These are phyloP conservation scores for Protomyces gravidus DNA, from an alignment of 1,139 yeast species.

Conservation along the genomic window DNA sequence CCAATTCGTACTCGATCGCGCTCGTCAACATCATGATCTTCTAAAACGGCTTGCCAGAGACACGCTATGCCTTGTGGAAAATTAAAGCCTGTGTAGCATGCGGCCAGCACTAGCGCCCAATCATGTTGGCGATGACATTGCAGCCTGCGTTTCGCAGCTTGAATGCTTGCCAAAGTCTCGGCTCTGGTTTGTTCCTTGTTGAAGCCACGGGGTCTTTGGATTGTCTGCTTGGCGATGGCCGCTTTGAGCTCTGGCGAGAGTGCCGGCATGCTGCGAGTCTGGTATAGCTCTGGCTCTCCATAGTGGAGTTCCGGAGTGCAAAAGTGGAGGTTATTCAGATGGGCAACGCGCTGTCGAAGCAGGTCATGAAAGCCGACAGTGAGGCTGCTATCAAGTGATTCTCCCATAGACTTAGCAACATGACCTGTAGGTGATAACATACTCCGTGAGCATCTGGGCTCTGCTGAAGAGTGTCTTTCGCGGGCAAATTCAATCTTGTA, in stretches of 20 bases:
- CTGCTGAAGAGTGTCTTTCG: too few relatives aligned
- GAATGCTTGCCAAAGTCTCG: slow-evolving; percentile 6
- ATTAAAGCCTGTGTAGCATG: slow-evolving; percentile 23
- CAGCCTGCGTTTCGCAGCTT: not conserved
- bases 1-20: slow-evolving; percentile 5
- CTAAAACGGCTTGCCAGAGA: slow-evolving; percentile 12
- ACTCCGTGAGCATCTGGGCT: too few relatives aligned
- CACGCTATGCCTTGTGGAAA: slow-evolving; percentile 7
- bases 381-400: too few relatives aligned
- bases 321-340: not conserved
- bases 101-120: slow-evolving; percentile 21
- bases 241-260: not conserved
- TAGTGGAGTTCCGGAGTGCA: too few relatives aligned
- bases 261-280: not conserved
- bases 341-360: not conserved
- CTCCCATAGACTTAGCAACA: too few relatives aligned
- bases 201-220: slow-evolving; percentile 13
- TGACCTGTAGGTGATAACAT: too few relatives aligned
- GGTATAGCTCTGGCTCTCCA: not conserved
- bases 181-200: slow-evolving; percentile 1
- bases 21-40: not conserved
- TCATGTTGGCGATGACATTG: not conserved
- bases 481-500: too few relatives aligned
- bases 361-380: too few relatives aligned
- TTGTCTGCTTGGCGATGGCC: not conserved